A percentile compares a stretch with the other conserved stretches of the same genome.
Evolutionary conservation across 2,329 filamentous ascomycete species (phyloP).

Genomic region (Bimuria novae-zelandiae): DNA sequence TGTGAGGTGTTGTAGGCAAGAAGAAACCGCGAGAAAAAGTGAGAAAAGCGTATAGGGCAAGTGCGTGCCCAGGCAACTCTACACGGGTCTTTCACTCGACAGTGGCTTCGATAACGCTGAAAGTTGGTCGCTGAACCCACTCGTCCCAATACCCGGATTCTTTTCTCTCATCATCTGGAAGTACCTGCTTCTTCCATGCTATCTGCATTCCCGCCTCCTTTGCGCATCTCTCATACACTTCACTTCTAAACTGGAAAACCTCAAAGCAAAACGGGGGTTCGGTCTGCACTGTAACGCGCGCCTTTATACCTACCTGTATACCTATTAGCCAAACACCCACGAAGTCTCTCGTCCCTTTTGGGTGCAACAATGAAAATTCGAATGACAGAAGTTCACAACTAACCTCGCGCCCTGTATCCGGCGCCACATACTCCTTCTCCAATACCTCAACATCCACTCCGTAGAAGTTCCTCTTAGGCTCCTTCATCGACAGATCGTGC

Average conservation of each 20-base stretch:
- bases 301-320: conserved; percentile 26
- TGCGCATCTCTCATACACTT: conserved; percentile 36
- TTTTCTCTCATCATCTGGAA: conserved; percentile 35
- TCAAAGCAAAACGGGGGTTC: conserved; percentile 29
- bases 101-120: conserved; percentile 28
- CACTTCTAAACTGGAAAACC: conserved; percentile 29
- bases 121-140: conserved; percentile 29
- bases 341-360: background rate
- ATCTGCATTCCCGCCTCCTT: conserved; percentile 25
- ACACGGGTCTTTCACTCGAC: background rate
- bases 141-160: conserved; percentile 25
- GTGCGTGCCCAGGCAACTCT: background rate
- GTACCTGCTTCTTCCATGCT: conserved; percentile 22
- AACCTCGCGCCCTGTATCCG: conserved; percentile 14
- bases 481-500: conserved; percentile 19
- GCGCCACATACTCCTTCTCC: conserved; percentile 24
- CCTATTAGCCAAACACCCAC: background rate
- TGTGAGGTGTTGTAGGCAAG: background rate
- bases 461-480: conserved; percentile 28
- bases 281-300: conserved; percentile 21
- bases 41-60: background rate
- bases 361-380: background rate
- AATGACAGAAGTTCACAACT: background rate
- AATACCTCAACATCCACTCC: conserved; percentile 28
- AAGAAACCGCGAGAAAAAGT: background rate